Conservation (phyloP, 306 rosid species). For the Alnus glutinosa region DNA sequence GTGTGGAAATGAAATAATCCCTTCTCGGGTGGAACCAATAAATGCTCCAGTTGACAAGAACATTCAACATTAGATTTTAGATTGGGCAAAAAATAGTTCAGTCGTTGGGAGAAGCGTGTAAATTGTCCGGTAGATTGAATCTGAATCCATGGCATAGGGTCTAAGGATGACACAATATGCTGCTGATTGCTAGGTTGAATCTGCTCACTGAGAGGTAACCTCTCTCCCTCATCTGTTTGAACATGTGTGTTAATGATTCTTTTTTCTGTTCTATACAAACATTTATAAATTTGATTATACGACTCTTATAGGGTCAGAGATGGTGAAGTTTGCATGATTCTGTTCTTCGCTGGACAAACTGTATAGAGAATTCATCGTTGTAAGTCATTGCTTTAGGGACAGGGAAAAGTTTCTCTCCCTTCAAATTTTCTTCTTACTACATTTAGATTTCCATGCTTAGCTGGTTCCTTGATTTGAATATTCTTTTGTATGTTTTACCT, state of each 20-base stretch:
- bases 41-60: constrained; percentile 32
- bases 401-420: constrained; percentile 5
- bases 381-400: constrained; percentile 23
- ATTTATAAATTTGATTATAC: constrained; percentile 5
- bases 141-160: constrained; percentile 14
- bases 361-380: constrained; percentile 33
- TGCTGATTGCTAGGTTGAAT: constrained; percentile 28
- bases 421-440: constrained; percentile 19
- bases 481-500: constrained; percentile 27
- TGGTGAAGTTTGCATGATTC: constrained; percentile 29
- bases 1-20: constrained; percentile 19
- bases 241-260: not conserved
- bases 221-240: not conserved
- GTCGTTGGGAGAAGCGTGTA: constrained; percentile 27
- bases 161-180: constrained; percentile 17
- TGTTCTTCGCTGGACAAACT: constrained; percentile 35
- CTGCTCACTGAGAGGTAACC: not conserved
- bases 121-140: constrained; percentile 20
- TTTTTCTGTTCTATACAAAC: not conserved
- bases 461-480: constrained; percentile 18
- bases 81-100: constrained; percentile 18
- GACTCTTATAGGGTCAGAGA: constrained; percentile 27
- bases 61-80: not conserved
- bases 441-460: constrained; percentile 11
- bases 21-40: constrained; percentile 7